These are phyloP conservation scores for Rhynchosporium secalis DNA, from an alignment of 2,329 filamentous ascomycete genomes.

Conservation along the genomic window DNA sequence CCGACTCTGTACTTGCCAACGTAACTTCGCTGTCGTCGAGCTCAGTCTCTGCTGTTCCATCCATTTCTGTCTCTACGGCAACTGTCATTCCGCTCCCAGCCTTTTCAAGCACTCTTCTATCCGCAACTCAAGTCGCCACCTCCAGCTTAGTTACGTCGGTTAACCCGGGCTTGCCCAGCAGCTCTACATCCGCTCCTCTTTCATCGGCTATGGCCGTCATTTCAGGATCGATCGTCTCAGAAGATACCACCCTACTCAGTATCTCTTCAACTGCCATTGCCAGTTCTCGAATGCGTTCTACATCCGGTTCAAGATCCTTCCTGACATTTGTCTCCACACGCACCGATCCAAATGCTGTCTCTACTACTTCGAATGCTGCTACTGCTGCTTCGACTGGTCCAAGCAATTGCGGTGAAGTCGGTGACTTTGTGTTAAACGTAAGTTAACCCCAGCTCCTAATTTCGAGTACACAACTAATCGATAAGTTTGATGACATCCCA, in stretches of 20 bases:
- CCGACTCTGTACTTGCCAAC: background rate
- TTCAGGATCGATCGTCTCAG: background rate
- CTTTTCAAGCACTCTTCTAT: background rate
- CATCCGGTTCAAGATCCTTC: background rate
- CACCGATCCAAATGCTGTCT: background rate
- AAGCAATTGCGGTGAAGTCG: conserved; percentile 33
- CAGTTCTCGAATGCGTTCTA: conserved; percentile 6
- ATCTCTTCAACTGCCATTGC: background rate
- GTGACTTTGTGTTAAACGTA: conserved; percentile 36
- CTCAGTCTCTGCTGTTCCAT: background rate
- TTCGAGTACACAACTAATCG: background rate
- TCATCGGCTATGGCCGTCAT: no score
- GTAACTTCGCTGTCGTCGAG: background rate
- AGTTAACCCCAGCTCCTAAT: conserved; percentile 11
- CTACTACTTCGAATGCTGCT: background rate
- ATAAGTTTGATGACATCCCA: conserved; percentile 39
- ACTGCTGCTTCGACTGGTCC: conserved; percentile 18
- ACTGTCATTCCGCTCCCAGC: background rate
- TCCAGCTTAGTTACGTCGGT: background rate
- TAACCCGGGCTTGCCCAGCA: no score
- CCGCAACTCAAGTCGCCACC: background rate
- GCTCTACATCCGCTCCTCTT: no score
- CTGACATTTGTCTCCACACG: background rate
- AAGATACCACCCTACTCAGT: background rate
- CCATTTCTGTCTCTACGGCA: background rate